Evolutionary conservation across 108 stramenopile species (phyloP), one percentile per base, ranked within the genome.

Genomic region (Skeletonema menzelii): DNA sequence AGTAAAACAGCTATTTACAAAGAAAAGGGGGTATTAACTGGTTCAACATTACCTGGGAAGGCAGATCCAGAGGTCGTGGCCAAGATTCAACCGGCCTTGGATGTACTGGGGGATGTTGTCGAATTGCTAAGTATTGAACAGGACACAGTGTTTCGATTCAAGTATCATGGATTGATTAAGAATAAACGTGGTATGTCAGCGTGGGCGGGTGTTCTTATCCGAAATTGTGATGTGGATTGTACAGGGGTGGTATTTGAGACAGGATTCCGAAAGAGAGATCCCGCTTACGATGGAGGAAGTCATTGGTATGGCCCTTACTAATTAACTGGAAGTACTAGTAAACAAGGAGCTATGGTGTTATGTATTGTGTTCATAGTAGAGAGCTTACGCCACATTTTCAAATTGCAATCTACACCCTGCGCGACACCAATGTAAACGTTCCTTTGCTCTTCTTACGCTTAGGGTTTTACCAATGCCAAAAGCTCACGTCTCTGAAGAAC

Each of bases 171-270:
- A 13, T 71, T 91, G 17, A 95, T 95, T 19, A 92, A 92, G 70
- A 91, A 95, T 46, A 87, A 87, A 46, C 73, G 81, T 46, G 93
- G 93, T 5, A 95, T 95, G 89, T 83, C 85, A 30, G 82, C 82
- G 34, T 95, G 93, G 93, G 75, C 87, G 6, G 84, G 86, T 34
- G 83, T 82, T 14, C 55, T 89, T 42, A 87, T 92, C 55, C 70
- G 87, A 22, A 88, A 95, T 59, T 91, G 91, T 59, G 89, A 88
- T 59, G 91, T 92, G 26, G 86, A 91, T 47, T 90, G 90, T 26
- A 88, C 88, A 17, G 87, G 88, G 26, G 93, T 95, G 20, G 82
- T 95, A 27, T 95, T 95, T 73, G 93, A 95, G 75, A 88, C 93
- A 7, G 93, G 93, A 0, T 88, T 80, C 49, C 83, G 93, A 64